phyloP scores from a whole-genome alignment of 345 rosid genomes.

The Syzygium aromaticum region DNA sequence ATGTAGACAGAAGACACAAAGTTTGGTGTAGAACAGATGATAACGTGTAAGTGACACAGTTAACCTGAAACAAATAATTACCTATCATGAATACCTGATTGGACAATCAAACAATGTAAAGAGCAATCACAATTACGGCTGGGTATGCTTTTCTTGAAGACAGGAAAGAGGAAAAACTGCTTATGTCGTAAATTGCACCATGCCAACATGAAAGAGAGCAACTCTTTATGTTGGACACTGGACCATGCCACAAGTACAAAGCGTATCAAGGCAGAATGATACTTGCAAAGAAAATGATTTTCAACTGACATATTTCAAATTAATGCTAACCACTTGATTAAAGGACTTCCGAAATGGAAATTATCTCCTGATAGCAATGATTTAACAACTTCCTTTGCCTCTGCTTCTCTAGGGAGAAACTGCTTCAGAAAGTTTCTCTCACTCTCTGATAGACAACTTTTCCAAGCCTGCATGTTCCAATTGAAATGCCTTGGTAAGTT shows the following conservation, averaged over 20 bases:
- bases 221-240: background rate
- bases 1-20: background rate
- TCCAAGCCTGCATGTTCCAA: slow-evolving; percentile 54
- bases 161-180: background rate
- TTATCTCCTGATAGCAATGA: slow-evolving; percentile 63
- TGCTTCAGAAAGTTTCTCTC: slow-evolving; percentile 65
- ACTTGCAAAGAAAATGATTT: background rate
- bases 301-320: background rate
- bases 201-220: background rate
- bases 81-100: background rate
- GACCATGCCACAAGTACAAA: background rate
- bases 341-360: slow-evolving; percentile 83
- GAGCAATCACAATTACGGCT: background rate
- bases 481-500: slow-evolving; percentile 2
- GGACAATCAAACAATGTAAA: background rate
- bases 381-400: slow-evolving; percentile 42
- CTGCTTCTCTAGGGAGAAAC: slow-evolving; percentile 68
- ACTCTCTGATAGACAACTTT: slow-evolving; percentile 47
- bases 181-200: background rate
- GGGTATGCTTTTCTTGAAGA: background rate
- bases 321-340: slow-evolving; percentile 58
- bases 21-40: background rate
- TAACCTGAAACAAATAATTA: background rate
- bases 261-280: background rate
- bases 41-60: background rate